Conservation (phyloP, 257 asterid species). For the Rehmannia glutinosa region DNA sequence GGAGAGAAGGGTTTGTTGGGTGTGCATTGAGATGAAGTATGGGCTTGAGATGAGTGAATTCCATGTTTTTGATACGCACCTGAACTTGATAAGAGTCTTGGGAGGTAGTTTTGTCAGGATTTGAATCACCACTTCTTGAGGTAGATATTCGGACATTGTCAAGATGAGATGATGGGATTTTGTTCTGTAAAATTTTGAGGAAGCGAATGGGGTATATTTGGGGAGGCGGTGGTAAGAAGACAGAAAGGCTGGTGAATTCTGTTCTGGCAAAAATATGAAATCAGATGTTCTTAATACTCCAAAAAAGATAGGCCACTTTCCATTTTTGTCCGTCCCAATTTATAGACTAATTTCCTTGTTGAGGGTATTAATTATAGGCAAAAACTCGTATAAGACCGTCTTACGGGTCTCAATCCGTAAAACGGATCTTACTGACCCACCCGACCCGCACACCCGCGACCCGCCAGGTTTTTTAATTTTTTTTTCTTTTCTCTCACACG, state of each 20-base stretch:
- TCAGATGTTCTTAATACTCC: too few relatives aligned
- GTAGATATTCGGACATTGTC: constrained; percentile 27
- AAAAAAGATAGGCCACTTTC: too few relatives aligned
- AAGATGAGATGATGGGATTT: not conserved
- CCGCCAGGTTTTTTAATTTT: too few relatives aligned
- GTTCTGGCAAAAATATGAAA: constrained; percentile 19
- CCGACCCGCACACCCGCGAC: too few relatives aligned
- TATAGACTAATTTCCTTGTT: too few relatives aligned
- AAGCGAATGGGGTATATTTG: not conserved
- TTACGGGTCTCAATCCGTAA: too few relatives aligned
- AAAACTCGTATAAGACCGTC: too few relatives aligned
- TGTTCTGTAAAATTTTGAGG: not conserved
- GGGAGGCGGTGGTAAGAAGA: not conserved
- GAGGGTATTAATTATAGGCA: too few relatives aligned
- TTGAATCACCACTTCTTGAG: constrained; percentile 16
- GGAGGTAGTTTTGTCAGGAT: constrained; percentile 23
- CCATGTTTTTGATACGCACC: constrained; percentile 28
- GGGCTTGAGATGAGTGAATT: constrained; percentile 15
- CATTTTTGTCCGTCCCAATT: too few relatives aligned
- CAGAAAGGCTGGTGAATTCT: not conserved
- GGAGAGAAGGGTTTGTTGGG: constrained; percentile 4
- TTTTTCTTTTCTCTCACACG: too few relatives aligned
- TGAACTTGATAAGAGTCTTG: constrained; percentile 16
- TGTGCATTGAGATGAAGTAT: constrained; percentile 17
- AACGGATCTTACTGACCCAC: too few relatives aligned